Evolutionary conservation across 345 rosid species (phyloP).

Genomic region (Citrus hindsii): DNA sequence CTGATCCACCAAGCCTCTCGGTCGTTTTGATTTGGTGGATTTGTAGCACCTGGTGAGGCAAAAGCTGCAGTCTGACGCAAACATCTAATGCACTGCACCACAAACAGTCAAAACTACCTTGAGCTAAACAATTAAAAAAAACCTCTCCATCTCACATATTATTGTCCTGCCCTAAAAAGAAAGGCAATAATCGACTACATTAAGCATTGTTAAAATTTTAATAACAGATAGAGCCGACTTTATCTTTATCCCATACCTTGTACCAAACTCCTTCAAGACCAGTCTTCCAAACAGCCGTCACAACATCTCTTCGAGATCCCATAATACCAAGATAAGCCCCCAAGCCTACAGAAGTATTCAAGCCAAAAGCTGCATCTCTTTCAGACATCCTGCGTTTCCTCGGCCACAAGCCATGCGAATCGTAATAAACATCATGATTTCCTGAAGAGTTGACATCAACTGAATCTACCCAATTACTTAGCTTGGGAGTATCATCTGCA

Average conservation of each 20-base stretch:
- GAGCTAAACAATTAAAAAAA: neutral
- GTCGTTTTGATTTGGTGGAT: slow-evolving; percentile 53
- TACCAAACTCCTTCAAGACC: slow-evolving; percentile 96
- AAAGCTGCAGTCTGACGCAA: slow-evolving; percentile 94
- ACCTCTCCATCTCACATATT: neutral
- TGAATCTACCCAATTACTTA: slow-evolving; percentile 33
- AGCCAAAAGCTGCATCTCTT: slow-evolving; percentile 98
- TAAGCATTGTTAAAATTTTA: neutral
- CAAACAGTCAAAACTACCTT: neutral
- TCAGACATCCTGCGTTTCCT: slow-evolving; percentile 94
- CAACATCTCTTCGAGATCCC: slow-evolving; percentile 99
- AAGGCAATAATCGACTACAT: neutral
- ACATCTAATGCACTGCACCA: slow-evolving; percentile 90
- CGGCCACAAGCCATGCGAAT: slow-evolving; percentile 84
- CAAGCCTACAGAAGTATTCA: slow-evolving; percentile 84
- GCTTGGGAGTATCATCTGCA: slow-evolving; percentile 48
- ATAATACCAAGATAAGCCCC: slow-evolving; percentile 97
- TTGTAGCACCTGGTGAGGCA: slow-evolving; percentile 53
- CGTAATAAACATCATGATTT: slow-evolving; percentile 49
- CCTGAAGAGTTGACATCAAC: slow-evolving; percentile 38
- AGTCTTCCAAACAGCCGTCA: slow-evolving; percentile 93
- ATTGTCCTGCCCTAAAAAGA: neutral
- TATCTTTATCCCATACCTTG: slow-evolving; percentile 47
- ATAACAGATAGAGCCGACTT: neutral
- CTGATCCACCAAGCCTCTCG: slow-evolving; percentile 92